Evolutionary conservation across 495 filamentous ascomycete genomes (phyloP).

Genomic region (Platismatia glauca): DNA sequence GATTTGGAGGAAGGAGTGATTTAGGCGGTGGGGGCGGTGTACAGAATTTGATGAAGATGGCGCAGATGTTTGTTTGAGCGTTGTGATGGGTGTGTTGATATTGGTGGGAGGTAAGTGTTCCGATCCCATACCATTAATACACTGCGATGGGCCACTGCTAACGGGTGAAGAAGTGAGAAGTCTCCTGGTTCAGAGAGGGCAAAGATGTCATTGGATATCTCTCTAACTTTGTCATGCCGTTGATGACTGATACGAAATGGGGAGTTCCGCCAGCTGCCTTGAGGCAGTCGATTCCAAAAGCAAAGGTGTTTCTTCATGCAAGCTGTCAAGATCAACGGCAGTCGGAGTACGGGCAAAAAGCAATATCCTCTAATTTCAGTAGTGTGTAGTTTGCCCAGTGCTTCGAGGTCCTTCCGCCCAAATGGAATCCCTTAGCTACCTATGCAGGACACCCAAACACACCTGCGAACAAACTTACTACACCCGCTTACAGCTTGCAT

Average conservation of each 20-base stretch:
- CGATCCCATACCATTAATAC: not conserved
- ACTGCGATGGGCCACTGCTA: not conserved
- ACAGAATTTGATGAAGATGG: conserved; percentile 46
- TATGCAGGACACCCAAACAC: not conserved
- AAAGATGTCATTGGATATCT: not conserved
- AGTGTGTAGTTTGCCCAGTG: not conserved
- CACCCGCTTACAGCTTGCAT: not conserved
- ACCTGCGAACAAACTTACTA: not conserved
- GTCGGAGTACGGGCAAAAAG: not conserved
- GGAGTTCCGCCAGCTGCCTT: not conserved
- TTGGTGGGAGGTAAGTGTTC: not conserved
- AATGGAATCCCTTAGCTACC: not conserved
- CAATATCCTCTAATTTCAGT: not conserved
- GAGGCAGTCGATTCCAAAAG: not conserved
- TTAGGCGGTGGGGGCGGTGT: conserved; percentile 28
- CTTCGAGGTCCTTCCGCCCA: too few species aligned
- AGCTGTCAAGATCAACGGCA: not conserved
- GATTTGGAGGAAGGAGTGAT: conserved; percentile 15
- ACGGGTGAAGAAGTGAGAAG: not conserved
- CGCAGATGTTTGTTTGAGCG: conserved; percentile 55
- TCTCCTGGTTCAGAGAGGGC: not conserved
- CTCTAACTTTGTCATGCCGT: not conserved
- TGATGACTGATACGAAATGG: not conserved
- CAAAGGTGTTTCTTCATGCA: not conserved
- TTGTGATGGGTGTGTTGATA: not conserved